phyloP scores from a whole-genome alignment of 1,284 basidiomycete genomes.

The Erythrobasidium hasegawianum region DNA sequence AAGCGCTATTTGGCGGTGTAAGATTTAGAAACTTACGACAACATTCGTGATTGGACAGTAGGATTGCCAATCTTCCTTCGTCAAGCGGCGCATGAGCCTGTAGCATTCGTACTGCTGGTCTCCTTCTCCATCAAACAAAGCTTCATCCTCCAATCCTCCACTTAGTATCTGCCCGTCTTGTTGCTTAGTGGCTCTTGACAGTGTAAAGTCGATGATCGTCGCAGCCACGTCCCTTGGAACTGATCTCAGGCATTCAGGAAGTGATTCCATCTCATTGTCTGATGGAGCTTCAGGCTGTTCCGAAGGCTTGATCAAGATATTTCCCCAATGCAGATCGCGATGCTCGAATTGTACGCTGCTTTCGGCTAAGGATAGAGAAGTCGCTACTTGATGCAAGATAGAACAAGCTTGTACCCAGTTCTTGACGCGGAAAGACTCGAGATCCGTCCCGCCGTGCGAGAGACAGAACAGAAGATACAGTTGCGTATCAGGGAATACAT shows the following conservation, averaged over 20 bases:
- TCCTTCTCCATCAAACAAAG: conserved; percentile 55
- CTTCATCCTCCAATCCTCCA: conserved; percentile 48
- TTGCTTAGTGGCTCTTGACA: conserved; percentile 59
- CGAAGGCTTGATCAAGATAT: conserved; percentile 51
- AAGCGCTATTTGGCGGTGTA: too few relatives aligned
- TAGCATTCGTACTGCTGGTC: conserved; percentile 95
- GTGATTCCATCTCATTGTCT: not conserved
- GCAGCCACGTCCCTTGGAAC: conserved; percentile 54
- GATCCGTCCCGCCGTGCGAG: conserved; percentile 79
- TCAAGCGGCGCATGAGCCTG: conserved; percentile 70
- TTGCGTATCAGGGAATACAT: conserved; percentile 68
- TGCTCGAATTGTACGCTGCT: conserved; percentile 82
- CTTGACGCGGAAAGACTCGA: conserved; percentile 65
- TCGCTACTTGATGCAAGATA: conserved; percentile 84
- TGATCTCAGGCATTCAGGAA: not conserved
- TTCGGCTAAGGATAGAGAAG: conserved; percentile 73
- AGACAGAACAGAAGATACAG: conserved; percentile 83
- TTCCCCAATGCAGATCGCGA: conserved; percentile 97
- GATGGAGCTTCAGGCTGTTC: not conserved
- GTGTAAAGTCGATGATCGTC: conserved; percentile 89
- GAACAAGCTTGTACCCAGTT: conserved; percentile 79
- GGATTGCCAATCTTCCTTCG: conserved; percentile 61
- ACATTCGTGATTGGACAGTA: conserved; percentile 81
- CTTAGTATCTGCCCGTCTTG: conserved; percentile 50
- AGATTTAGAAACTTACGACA: conserved; percentile 74